Evolutionary conservation across 176 grass and related monocot species (phyloP).

Genomic region (Oryza nivara): DNA sequence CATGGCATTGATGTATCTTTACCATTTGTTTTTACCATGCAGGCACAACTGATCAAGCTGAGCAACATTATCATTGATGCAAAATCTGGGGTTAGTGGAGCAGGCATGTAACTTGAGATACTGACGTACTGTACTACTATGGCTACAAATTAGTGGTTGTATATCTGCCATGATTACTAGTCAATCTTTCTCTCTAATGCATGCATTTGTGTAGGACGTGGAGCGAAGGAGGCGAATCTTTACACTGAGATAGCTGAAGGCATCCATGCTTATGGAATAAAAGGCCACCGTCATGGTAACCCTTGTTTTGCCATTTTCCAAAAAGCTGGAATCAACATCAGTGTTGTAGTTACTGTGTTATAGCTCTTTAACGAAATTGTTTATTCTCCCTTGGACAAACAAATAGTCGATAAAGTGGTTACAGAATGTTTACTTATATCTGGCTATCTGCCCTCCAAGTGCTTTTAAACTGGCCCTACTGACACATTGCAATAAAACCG

Average conservation of each 20-base stretch:
- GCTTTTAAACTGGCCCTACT: slow-evolving; percentile 34
- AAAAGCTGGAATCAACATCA: slow-evolving; percentile 18
- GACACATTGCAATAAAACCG: slow-evolving; percentile 30
- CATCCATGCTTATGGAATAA: slow-evolving; percentile 93
- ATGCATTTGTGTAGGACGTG: slow-evolving; percentile 67
- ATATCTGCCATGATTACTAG: slow-evolving; percentile 14
- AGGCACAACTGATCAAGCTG: slow-evolving; percentile 76
- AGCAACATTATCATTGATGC: slow-evolving; percentile 98
- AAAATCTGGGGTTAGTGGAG: slow-evolving; percentile 92
- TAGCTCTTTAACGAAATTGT: not conserved
- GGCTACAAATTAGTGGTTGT: not conserved
- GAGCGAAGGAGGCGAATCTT: slow-evolving; percentile 97
- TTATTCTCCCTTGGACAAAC: not conserved
- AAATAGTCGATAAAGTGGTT: not conserved
- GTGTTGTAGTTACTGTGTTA: not conserved
- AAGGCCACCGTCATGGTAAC: slow-evolving; percentile 86
- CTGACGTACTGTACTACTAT: not conserved
- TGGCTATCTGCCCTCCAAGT: slow-evolving; percentile 8
- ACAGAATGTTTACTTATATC: not conserved
- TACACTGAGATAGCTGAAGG: slow-evolving; percentile 97
- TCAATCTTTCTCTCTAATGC: not conserved
- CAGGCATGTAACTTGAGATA: slow-evolving; percentile 54
- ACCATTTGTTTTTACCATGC: slow-evolving; percentile 5
- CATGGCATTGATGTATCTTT: not conserved
- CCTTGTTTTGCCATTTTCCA: not conserved